Conservation (phyloP, 192 early-diverging fungal species). For the Gonapodya sp. region DNA sequence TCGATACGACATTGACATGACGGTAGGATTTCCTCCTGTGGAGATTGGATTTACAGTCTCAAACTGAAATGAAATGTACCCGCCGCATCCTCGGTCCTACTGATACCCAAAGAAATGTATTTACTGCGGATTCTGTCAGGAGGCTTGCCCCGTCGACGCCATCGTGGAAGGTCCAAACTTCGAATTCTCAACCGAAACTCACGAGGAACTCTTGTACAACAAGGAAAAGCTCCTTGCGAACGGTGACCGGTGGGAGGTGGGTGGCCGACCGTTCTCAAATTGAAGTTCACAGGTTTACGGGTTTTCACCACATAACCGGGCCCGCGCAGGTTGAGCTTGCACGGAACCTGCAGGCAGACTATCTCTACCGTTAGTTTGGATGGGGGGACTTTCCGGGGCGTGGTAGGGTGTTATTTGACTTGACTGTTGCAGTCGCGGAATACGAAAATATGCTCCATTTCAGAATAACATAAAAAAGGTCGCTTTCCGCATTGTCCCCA, state of each 20-base stretch:
- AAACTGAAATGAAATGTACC: no score
- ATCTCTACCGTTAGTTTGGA: slow-evolving; percentile 41
- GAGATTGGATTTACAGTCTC: no score
- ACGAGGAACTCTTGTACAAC: slow-evolving; percentile 96
- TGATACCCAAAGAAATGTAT: slow-evolving; percentile 31
- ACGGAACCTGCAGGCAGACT: slow-evolving; percentile 55
- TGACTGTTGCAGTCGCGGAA: no score
- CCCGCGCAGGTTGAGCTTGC: slow-evolving; percentile 54
- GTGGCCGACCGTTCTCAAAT: background rate
- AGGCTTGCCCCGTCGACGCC: slow-evolving; percentile 93
- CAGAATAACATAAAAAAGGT: no score
- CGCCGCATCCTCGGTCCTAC: no score
- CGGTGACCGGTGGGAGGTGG: slow-evolving; percentile 95
- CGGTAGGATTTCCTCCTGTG: slow-evolving; percentile 54
- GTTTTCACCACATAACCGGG: no score
- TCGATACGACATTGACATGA: slow-evolving; percentile 99
- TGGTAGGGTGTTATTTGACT: no score
- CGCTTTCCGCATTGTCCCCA: no score
- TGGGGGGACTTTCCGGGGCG: no score
- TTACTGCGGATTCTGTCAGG: slow-evolving; percentile 97
- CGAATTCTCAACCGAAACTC: slow-evolving; percentile 92
- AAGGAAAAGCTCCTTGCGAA: slow-evolving; percentile 95
- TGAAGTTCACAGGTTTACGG: background rate
- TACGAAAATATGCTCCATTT: no score
- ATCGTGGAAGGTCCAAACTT: slow-evolving; percentile 97